Evolutionary conservation across 129 eudicot genomes (phyloP), one percentile per base, ranked within the genome.

Genomic region (Escallonia rubra): DNA sequence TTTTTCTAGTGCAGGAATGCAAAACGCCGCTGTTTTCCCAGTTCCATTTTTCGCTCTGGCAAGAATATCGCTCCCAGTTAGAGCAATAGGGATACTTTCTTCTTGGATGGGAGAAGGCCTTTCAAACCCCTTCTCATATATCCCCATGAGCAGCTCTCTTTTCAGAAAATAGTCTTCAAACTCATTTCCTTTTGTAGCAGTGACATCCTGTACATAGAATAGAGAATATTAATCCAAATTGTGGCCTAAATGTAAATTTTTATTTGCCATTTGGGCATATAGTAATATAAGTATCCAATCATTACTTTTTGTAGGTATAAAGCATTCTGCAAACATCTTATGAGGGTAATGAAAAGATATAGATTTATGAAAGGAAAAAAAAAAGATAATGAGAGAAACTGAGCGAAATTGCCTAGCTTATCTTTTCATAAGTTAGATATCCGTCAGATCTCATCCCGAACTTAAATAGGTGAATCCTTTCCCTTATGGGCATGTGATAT

Each of bases 61-160:
- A 65, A 90, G 78, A 72, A 90, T 87, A 80, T 90, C 89, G 64
- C 95, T 87, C 68, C 97, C 97, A 55, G 97, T 84, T 11, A 90
- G 79, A 45, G 95, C 95, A 72, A 90, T 87, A 38, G 97, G 97
- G 54, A 90, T 90, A 76, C 95, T 90, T 81, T 90, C 97, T 76
- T 90, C 97, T 54, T 90, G 97, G 69, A 87, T 84, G 14, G 95
- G 97, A 56, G 97, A 90, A 52, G 97, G 97, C 65, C 80, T 87
- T 78, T 90, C 97, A 76, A 87, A 87, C 41, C 95, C 95, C 73
- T 87, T 87, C 70, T 86, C 91, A 74, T 82, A 86, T 63, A 86
- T 86, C 56, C 95, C 97, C 91, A 84, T 86, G 50, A 86, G 89
- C 41, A 83, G 74, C 68, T 86, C 94, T 45, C 89, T 72, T 71